A percentile compares a stretch with the other conserved stretches of the same genome.
phyloP scores from a whole-genome alignment of 305 asterid species.

The Coffea humblotiana region DNA sequence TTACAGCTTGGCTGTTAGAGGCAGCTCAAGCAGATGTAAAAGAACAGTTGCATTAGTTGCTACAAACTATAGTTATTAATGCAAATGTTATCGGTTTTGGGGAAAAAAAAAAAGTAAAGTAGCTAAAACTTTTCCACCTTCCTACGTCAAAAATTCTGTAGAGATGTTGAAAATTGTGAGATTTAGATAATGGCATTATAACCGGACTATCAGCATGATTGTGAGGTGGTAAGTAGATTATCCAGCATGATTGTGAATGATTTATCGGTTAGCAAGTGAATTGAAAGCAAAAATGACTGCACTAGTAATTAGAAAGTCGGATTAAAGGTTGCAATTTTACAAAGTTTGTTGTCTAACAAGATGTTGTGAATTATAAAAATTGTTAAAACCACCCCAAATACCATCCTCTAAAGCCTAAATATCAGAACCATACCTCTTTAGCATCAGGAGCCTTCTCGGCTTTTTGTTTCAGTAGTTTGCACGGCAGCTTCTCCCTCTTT shows the following conservation, averaged over 20 bases:
- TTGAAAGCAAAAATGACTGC: neutral
- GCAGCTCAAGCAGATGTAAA: too few relatives aligned
- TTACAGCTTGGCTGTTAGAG: too few relatives aligned
- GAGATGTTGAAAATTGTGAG: neutral
- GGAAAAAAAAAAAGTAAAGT: too few relatives aligned
- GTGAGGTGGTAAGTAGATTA: neutral
- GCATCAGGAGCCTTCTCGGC: constrained; percentile 29
- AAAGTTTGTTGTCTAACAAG: too few relatives aligned
- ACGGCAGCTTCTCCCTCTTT: constrained; percentile 18
- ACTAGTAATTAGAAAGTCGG: neutral
- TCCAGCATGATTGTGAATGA: neutral
- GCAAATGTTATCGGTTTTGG: too few relatives aligned
- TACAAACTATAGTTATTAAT: too few relatives aligned
- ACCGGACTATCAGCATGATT: neutral
- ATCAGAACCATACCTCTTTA: constrained; percentile 19
- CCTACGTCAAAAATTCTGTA: neutral
- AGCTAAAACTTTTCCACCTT: neutral
- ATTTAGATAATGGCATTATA: neutral
- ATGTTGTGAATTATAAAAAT: neutral
- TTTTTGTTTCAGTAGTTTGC: constrained; percentile 32
- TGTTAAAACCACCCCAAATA: neutral
- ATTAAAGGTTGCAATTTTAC: neutral
- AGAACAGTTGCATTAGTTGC: too few relatives aligned
- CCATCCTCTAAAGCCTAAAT: neutral
- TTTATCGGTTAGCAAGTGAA: too few relatives aligned